These are phyloP conservation scores for Ambrosiella cleistominuta DNA, from an alignment of 2,329 filamentous ascomycete genomes.

Conservation along the genomic window DNA sequence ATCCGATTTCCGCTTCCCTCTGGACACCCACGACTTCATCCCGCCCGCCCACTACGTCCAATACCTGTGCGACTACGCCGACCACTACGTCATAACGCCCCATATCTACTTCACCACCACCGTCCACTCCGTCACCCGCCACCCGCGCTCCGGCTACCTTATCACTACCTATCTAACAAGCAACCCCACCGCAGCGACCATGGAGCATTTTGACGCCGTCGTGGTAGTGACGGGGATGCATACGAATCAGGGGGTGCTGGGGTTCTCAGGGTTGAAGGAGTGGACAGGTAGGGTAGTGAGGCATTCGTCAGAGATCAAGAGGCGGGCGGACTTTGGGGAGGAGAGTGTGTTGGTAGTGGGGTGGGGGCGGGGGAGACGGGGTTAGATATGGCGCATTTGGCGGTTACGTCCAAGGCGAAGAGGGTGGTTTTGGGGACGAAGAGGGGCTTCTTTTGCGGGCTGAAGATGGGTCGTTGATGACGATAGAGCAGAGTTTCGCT, in stretches of 20 bases:
- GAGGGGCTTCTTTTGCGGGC: conserved; percentile 28
- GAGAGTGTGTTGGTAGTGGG: conserved; percentile 26
- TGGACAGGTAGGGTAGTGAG: conserved; percentile 16
- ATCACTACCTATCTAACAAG: conserved; percentile 12
- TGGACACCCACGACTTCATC: conserved; percentile 28
- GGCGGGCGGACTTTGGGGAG: conserved; percentile 24
- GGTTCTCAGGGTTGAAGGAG: conserved; percentile 22
- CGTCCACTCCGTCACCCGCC: conserved; percentile 12
- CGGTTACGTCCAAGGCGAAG: conserved; percentile 25
- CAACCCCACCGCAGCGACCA: conserved; percentile 10
- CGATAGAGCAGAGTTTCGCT: background rate
- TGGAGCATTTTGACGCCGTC: conserved; percentile 25
- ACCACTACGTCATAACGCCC: conserved; percentile 22
- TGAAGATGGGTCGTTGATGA: conserved; percentile 21
- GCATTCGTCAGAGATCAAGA: conserved; percentile 28
- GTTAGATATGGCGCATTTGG: conserved; percentile 28
- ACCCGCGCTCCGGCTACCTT: background rate
- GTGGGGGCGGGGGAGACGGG: conserved; percentile 29
- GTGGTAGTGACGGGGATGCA: conserved; percentile 30
- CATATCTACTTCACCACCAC: conserved; percentile 20
- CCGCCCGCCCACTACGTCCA: conserved; percentile 23
- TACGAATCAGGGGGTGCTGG: conserved; percentile 23
- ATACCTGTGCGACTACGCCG: conserved; percentile 27
- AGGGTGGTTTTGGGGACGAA: conserved; percentile 28
- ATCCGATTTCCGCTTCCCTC: conserved; percentile 29